Conservation (phyloP, 2,329 filamentous ascomycete genomes). For the Pseudogymnoascus sp. region DNA sequence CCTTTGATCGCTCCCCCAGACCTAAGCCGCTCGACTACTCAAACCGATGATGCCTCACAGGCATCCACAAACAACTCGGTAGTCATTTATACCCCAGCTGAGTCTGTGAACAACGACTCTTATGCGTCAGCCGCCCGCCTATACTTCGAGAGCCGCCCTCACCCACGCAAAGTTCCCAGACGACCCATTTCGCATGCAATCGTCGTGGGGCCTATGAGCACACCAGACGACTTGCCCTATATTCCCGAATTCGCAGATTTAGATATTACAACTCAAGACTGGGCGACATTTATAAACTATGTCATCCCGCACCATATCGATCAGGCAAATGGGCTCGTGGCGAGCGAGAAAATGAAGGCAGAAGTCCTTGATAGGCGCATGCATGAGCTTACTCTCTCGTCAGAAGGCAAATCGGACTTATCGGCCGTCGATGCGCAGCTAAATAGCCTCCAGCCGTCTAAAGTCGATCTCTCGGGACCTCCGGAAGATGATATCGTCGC, state of each 20-base stretch:
- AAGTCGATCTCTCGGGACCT: conserved; percentile 11
- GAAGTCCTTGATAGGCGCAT: conserved; percentile 30
- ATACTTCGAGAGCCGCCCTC: conserved; percentile 35
- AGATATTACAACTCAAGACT: conserved; percentile 45
- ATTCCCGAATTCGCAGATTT: conserved; percentile 14
- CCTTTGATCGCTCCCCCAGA: conserved; percentile 19
- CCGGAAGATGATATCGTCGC: conserved; percentile 26
- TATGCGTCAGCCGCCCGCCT: conserved; percentile 29
- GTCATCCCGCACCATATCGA: conserved; percentile 42
- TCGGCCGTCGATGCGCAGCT: conserved; percentile 36
- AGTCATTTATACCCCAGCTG: conserved; percentile 22
- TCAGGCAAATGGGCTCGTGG: conserved; percentile 37
- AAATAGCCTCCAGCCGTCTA: conserved; percentile 26
- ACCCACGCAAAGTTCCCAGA: conserved; percentile 15
- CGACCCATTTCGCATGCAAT: conserved; percentile 28
- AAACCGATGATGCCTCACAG: conserved; percentile 32
- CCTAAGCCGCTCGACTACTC: conserved; percentile 18
- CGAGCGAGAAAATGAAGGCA: conserved; percentile 40
- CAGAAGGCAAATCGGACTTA: conserved; percentile 20
- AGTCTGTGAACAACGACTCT: neutral
- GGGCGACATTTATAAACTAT: conserved; percentile 51
- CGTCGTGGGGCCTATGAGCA: conserved; percentile 28
- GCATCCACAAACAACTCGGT: conserved; percentile 17
- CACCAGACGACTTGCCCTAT: conserved; percentile 38
- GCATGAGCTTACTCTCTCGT: conserved; percentile 18